Base-by-base conservation (phyloP, 2,329 filamentous ascomycete species). In the Venturiaceae sp. region DNA sequence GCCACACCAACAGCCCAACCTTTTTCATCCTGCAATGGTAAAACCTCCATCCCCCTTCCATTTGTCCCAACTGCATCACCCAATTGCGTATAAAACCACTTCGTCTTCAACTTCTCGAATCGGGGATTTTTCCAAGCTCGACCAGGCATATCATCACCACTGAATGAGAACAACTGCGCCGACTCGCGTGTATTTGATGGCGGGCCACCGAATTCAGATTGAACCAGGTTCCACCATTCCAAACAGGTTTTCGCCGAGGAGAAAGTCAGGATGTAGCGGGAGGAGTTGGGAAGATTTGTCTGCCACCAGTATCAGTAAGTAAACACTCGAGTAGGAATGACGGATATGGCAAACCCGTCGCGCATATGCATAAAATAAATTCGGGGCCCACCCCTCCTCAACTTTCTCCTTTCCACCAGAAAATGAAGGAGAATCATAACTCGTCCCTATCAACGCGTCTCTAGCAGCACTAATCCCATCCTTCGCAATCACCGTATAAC, bases 241-340 rank as follows among this genome's bases (percentile, higher is more conserved):
- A 21, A 21, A 32, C 57, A 58, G 1, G 32, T 50, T 21, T 28
- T 32, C 13, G 57, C 57, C 11, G 32, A 34, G 32, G 57, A 26
- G 57, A 58, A 58, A 13, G 57, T 58, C 16, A 58, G 57, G 13
- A 58, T 46, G 47, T 50, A 53, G 33, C 57, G 57, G 6, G 46
- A 54, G 47, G 44, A 54, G 6, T 46, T 30, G 5, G 57, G 34
- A 6, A 37, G 13, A 14, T 58, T 34, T n/a, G 47, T 58, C 46
- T 58, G 21, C 13, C 3, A 30, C 1, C 9, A 21, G 13, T 37
- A 28, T 55, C 7, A 55, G 53, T 21, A 16, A 19, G 2, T 52
- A 19, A 28, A n/a, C 14, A n/a, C 21, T 21, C 34, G 3, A 21
- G 16, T 1, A 23, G 21, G 28, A 5, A 37, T 9, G 5, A 19